A percentile compares a stretch with the other conserved stretches of the same genome.
phyloP scores from a whole-genome alignment of 1,284 basidiomycete genomes.

The Tilletia caries region DNA sequence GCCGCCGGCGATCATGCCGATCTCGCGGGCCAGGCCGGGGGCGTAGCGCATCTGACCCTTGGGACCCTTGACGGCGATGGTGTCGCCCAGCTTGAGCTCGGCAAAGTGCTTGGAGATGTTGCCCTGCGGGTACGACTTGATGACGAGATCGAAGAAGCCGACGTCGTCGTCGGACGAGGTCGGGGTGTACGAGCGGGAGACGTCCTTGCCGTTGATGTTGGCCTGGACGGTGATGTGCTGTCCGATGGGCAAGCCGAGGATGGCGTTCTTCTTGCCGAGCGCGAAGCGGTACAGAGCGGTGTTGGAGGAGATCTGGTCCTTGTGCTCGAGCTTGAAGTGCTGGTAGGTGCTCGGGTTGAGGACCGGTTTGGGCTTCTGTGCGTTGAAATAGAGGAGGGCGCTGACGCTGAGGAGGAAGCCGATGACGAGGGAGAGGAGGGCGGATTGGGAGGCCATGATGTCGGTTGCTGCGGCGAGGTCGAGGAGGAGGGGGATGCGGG shows the following conservation, averaged over 20 bases:
- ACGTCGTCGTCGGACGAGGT: slow-evolving; percentile 85
- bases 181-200: slow-evolving; percentile 90
- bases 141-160: slow-evolving; percentile 90
- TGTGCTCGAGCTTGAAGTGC: slow-evolving; percentile 75
- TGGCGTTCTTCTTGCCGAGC: slow-evolving; percentile 68
- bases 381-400: slow-evolving; percentile 39
- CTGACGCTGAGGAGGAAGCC: slow-evolving; percentile 35
- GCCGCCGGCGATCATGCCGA: slow-evolving; percentile 93
- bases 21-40: slow-evolving; percentile 55
- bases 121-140: slow-evolving; percentile 97
- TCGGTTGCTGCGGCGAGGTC: slow-evolving; percentile 38
- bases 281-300: slow-evolving; percentile 91
- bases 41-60: slow-evolving; percentile 71
- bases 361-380: slow-evolving; percentile 58
- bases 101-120: slow-evolving; percentile 82
- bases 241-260: slow-evolving; percentile 88
- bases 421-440: slow-evolving; percentile 41
- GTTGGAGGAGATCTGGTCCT: slow-evolving; percentile 85
- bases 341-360: slow-evolving; percentile 75
- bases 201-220: slow-evolving; percentile 81
- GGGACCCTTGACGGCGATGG: slow-evolving; percentile 84
- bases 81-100: slow-evolving; percentile 66
- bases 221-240: slow-evolving; percentile 92
- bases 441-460: slow-evolving; percentile 43
- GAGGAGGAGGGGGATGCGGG: slow-evolving; percentile 28